phyloP scores from a whole-genome alignment of 805 yeast genomes.

The Yamadazyma philogaea region DNA sequence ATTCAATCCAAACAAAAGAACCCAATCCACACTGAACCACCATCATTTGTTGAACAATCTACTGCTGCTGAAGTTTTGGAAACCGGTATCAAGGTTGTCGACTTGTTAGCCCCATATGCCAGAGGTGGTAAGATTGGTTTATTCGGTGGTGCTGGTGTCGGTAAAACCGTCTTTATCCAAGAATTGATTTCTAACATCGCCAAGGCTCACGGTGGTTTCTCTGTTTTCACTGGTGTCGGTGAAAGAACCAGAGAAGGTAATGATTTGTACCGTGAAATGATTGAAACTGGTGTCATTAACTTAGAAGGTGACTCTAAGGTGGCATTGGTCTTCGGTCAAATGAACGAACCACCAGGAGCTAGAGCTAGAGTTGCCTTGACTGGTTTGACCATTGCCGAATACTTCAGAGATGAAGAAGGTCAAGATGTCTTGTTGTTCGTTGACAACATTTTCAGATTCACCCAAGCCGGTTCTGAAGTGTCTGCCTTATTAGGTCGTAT shows the following conservation, averaged over 20 bases:
- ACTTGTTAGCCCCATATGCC: constrained; percentile 98
- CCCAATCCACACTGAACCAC: constrained; percentile 99
- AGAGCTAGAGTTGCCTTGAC: constrained; percentile 99
- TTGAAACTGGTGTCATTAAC: constrained; percentile 99
- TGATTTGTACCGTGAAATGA: constrained; percentile 99
- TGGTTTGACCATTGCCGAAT: constrained; percentile 99
- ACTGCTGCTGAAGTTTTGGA: constrained; percentile 97
- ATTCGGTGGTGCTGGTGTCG: constrained; percentile 99
- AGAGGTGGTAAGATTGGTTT: constrained; percentile 99
- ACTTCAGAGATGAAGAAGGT: constrained; percentile 99
- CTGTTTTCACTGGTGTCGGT: constrained; percentile 99
- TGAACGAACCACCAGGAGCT: constrained; percentile 99
- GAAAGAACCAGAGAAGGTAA: constrained; percentile 99
- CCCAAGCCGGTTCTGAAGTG: constrained; percentile 99
- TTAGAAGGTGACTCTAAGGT: constrained; percentile 99
- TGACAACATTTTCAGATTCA: constrained; percentile 99
- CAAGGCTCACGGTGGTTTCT: constrained; percentile 99
- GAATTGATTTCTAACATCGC: constrained; percentile 99
- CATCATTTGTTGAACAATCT: constrained; percentile 93
- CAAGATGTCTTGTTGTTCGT: constrained; percentile 99
- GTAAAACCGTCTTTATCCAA: constrained; percentile 99
- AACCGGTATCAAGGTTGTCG: constrained; percentile 99
- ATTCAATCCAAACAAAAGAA: constrained; percentile 86
- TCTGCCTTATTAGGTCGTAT: constrained; percentile 99
- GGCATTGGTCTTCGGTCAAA: constrained; percentile 98